These are phyloP conservation scores for Tricholoma flavovirens DNA, from an alignment of 768 basidiomycete genomes.

Conservation along the genomic window DNA sequence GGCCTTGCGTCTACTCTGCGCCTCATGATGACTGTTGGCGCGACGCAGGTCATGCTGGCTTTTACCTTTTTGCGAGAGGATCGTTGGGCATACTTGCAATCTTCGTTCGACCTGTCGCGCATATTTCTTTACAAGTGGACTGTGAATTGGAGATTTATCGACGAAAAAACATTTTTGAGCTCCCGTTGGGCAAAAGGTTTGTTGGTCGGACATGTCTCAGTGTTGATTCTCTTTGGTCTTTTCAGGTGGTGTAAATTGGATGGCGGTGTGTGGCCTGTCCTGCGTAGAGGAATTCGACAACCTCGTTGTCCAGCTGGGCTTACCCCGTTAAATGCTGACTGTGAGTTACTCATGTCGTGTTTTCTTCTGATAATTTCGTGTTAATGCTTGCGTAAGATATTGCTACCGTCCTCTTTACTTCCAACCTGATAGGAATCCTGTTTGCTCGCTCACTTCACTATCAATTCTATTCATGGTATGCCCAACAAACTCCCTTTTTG, in stretches of 20 bases:
- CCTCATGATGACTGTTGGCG: constrained; percentile 42
- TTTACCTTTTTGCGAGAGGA: constrained; percentile 63
- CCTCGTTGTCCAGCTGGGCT: constrained; percentile 47
- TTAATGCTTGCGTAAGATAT: constrained; percentile 47
- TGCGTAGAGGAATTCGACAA: constrained; percentile 46
- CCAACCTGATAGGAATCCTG: constrained; percentile 85
- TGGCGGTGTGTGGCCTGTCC: constrained; percentile 56
- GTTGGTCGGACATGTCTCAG: constrained; percentile 57
- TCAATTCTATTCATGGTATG: constrained; percentile 99
- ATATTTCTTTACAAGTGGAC: constrained; percentile 96
- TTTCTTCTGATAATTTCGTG: neutral
- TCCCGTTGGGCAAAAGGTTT: constrained; percentile 53
- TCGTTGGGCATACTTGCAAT: constrained; percentile 57
- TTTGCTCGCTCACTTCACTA: constrained; percentile 96
- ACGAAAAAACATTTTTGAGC: constrained; percentile 72
- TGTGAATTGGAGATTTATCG: constrained; percentile 92
- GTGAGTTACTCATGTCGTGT: constrained; percentile 39
- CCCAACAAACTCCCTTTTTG: constrained; percentile 82
- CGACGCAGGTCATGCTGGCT: constrained; percentile 58
- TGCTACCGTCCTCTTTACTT: constrained; percentile 79
- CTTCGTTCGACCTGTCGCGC: constrained; percentile 84
- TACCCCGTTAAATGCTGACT: constrained; percentile 49
- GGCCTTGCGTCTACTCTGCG: constrained; percentile 51
- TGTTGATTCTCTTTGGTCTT: constrained; percentile 60
- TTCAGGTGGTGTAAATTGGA: constrained; percentile 72